These are phyloP conservation scores for Scleroderma citrinum DNA, from an alignment of 768 basidiomycete genomes.

Conservation along the genomic window DNA sequence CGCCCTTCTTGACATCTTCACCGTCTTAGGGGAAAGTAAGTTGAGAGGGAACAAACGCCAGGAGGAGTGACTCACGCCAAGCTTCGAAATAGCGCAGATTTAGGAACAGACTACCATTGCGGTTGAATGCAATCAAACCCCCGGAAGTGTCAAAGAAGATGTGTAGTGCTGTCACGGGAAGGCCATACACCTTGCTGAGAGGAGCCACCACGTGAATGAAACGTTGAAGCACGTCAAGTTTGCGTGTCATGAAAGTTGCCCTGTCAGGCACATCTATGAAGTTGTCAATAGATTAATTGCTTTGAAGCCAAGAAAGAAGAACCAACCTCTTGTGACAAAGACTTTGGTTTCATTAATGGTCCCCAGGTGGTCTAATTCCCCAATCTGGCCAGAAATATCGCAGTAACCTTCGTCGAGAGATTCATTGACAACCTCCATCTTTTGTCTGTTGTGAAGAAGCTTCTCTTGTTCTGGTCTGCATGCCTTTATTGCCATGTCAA, in stretches of 20 bases:
- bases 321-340: slow-evolving; percentile 55
- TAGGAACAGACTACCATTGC: slow-evolving; percentile 80
- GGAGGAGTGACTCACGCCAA: slow-evolving; percentile 63
- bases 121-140: slow-evolving; percentile 88
- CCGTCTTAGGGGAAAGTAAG: slow-evolving; percentile 52
- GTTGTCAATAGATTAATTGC: slow-evolving; percentile 3
- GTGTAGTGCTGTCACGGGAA: slow-evolving; percentile 70
- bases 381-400: slow-evolving; percentile 61
- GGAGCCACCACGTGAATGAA: slow-evolving; percentile 68
- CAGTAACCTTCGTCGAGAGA: slow-evolving; percentile 79
- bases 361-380: slow-evolving; percentile 58
- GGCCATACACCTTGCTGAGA: slow-evolving; percentile 63
- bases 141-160: slow-evolving; percentile 83
- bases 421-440: slow-evolving; percentile 70
- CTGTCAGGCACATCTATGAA: slow-evolving; percentile 53
- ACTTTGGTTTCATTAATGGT: slow-evolving; percentile 58
- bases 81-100: slow-evolving; percentile 82
- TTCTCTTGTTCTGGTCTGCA: slow-evolving; percentile 64
- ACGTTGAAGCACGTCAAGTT: slow-evolving; percentile 55
- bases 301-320: neutral
- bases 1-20: slow-evolving; percentile 49
- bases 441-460: slow-evolving; percentile 55
- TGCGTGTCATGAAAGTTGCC: slow-evolving; percentile 42
- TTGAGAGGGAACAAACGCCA: neutral
- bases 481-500: slow-evolving; percentile 64